Evolutionary conservation across 2,329 filamentous ascomycete species (phyloP).

Genomic region (Aspergillus sojae): DNA sequence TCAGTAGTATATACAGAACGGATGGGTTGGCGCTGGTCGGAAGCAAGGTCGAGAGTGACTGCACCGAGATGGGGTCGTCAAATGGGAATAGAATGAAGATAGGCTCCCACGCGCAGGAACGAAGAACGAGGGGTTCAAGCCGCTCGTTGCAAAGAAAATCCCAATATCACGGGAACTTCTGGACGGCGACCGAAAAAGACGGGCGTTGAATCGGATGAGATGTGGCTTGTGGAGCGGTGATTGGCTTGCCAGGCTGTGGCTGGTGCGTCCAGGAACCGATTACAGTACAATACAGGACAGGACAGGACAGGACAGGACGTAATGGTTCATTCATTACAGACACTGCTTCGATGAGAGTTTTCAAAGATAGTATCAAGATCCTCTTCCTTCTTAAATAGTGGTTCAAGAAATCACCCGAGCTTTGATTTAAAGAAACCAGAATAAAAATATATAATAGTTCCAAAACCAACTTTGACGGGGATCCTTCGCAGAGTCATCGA

Average conservation of each 20-base stretch:
- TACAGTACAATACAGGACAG: neutral
- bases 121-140: conserved; percentile 22
- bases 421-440: neutral
- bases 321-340: neutral
- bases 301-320: neutral
- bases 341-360: neutral
- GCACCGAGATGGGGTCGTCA: conserved; percentile 9
- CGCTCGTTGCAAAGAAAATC: conserved; percentile 27
- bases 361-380: neutral
- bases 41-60: conserved; percentile 14
- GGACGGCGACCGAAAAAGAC: conserved; percentile 11
- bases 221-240: conserved; percentile 10
- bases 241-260: conserved; percentile 11
- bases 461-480: neutral
- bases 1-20: conserved; percentile 39
- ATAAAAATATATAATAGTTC: neutral
- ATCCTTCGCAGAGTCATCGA: neutral
- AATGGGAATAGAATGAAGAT: conserved; percentile 8
- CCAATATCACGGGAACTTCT: conserved; percentile 26
- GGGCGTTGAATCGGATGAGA: conserved; percentile 7
- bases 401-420: neutral
- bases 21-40: conserved; percentile 18
- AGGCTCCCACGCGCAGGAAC: conserved; percentile 13
- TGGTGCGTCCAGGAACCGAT: neutral
- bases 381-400: neutral